These are phyloP conservation scores for Vanrija pseudolonga DNA, from an alignment of 1,284 basidiomycete genomes.

Conservation along the genomic window DNA sequence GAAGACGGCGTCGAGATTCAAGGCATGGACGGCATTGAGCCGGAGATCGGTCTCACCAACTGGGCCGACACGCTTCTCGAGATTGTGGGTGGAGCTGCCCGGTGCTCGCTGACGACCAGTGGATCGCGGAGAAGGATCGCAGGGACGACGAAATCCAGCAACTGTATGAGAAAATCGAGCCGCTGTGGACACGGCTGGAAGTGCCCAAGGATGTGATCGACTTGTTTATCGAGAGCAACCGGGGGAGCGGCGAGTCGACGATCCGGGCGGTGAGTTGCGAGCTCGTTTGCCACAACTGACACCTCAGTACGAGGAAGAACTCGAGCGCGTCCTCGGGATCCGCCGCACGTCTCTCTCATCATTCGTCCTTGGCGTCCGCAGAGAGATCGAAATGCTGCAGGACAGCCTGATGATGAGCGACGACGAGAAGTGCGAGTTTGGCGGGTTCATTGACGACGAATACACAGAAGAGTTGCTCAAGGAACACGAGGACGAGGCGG, in stretches of 20 bases:
- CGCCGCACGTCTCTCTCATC: slow-evolving; percentile 81
- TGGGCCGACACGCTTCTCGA: slow-evolving; percentile 36
- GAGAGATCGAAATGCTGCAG: slow-evolving; percentile 78
- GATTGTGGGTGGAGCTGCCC: slow-evolving; percentile 20
- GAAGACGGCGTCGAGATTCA: slow-evolving; percentile 24
- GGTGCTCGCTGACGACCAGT: slow-evolving; percentile 16
- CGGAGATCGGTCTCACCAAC: slow-evolving; percentile 37
- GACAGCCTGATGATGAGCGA: slow-evolving; percentile 80
- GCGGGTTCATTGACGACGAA: slow-evolving; percentile 76
- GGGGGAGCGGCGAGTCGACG: slow-evolving; percentile 39
- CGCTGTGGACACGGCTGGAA: slow-evolving; percentile 42
- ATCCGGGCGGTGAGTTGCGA: slow-evolving; percentile 37
- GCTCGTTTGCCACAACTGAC: background rate
- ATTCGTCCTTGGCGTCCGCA: slow-evolving; percentile 77
- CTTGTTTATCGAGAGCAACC: slow-evolving; percentile 44
- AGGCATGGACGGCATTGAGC: slow-evolving; percentile 43
- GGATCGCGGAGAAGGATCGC: slow-evolving; percentile 33
- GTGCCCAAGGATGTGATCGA: slow-evolving; percentile 42
- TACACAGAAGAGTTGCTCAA: slow-evolving; percentile 82
- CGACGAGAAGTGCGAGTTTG: slow-evolving; percentile 75
- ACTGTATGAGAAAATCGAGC: slow-evolving; percentile 46
- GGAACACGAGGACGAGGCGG: slow-evolving; percentile 84
- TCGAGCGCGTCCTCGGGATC: slow-evolving; percentile 82
- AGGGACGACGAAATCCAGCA: slow-evolving; percentile 42
- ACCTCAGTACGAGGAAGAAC: slow-evolving; percentile 72